Conservation (phyloP, 2,329 filamentous ascomycete species). For the Trichoderma lentiforme region DNA sequence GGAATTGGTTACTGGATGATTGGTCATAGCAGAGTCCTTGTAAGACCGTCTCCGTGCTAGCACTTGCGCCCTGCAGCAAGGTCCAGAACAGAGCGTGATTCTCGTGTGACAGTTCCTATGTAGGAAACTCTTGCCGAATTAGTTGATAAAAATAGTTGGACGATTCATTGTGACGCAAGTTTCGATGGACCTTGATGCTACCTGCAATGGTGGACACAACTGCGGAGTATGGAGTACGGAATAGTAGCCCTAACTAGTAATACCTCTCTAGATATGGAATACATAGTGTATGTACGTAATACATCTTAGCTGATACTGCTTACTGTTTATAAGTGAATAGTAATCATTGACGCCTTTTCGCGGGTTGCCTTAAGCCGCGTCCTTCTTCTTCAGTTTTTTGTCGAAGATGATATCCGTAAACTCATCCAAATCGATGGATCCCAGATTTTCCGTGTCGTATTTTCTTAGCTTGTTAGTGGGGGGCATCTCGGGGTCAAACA, state of each 20-base stretch:
- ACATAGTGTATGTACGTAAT: not conserved
- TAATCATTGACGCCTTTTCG: not conserved
- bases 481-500: constrained; percentile 21
- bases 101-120: not conserved
- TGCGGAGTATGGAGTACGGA: not conserved
- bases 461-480: constrained; percentile 21
- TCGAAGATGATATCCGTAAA: constrained; percentile 20
- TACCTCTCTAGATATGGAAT: not conserved
- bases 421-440: constrained; percentile 17
- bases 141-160: not conserved
- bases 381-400: constrained; percentile 18
- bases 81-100: not conserved
- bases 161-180: not conserved
- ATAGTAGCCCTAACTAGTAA: not conserved
- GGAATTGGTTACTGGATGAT: not conserved
- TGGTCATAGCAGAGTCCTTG: not conserved
- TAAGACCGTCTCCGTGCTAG: not conserved
- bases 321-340: not conserved
- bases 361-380: not conserved
- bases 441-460: constrained; percentile 20
- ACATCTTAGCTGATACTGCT: not conserved
- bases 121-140: not conserved
- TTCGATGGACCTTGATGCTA: not conserved
- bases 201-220: not conserved
- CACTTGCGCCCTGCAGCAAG: not conserved